Evolutionary conservation across 306 rosid species (phyloP).

Genomic region (Leucaena leucocephala): DNA sequence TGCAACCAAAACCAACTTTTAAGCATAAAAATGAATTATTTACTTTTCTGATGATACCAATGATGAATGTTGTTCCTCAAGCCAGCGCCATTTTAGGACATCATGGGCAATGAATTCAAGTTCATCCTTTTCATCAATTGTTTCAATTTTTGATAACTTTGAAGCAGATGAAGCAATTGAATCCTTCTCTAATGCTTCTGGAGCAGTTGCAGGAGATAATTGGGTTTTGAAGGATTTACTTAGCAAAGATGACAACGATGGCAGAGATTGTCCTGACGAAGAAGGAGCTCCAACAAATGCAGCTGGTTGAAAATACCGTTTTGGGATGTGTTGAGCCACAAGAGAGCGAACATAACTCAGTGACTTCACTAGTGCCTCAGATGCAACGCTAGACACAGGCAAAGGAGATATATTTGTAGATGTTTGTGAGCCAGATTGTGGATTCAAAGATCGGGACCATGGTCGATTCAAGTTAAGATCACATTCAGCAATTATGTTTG

Average conservation of each 20-base stretch:
- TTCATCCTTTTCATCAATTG: constrained; percentile 70
- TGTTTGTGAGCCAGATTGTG: constrained; percentile 60
- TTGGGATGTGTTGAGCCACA: constrained; percentile 88
- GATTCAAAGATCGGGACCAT: constrained; percentile 59
- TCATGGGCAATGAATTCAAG: constrained; percentile 73
- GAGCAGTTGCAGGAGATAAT: constrained; percentile 65
- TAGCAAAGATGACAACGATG: constrained; percentile 83
- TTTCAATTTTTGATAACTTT: constrained; percentile 69
- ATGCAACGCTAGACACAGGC: constrained; percentile 83
- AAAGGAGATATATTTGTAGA: constrained; percentile 61
- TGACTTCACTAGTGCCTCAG: constrained; percentile 85
- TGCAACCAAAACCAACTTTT: constrained; percentile 30
- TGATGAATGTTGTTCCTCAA: constrained; percentile 65
- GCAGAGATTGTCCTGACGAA: constrained; percentile 81
- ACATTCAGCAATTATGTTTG: constrained; percentile 82
- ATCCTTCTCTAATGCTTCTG: constrained; percentile 69
- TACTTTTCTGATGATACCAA: constrained; percentile 67
- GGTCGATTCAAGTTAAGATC: constrained; percentile 68
- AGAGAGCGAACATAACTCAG: constrained; percentile 90
- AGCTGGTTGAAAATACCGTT: constrained; percentile 82
- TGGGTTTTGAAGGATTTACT: constrained; percentile 91
- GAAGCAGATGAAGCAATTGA: constrained; percentile 58
- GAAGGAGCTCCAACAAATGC: constrained; percentile 85
- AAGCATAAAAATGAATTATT: constrained; percentile 27
- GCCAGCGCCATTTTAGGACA: constrained; percentile 97